phyloP scores from a whole-genome alignment of 805 yeast species.

The Wickerhamiella sergipiensis region DNA sequence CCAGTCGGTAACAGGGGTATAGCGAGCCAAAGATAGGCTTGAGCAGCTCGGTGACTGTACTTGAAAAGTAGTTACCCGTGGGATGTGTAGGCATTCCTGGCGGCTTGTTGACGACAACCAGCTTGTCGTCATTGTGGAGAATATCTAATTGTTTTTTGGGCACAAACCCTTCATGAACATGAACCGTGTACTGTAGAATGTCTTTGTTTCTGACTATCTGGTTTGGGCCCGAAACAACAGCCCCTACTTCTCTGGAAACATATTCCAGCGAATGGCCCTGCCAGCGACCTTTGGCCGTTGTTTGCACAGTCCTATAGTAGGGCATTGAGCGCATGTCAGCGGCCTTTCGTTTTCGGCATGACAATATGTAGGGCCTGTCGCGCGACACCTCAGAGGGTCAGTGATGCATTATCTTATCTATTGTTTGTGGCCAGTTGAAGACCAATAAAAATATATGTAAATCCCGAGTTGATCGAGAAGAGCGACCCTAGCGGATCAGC shows the following conservation, averaged over 20 bases:
- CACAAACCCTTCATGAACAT: constrained; percentile 56
- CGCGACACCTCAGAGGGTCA: no score
- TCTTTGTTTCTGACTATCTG: constrained; percentile 62
- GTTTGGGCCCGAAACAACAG: constrained; percentile 11
- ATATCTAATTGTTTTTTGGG: constrained; percentile 64
- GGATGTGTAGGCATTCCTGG: constrained; percentile 94
- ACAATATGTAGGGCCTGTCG: no score
- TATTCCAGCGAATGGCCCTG: constrained; percentile 9
- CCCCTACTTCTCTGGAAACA: constrained; percentile 12
- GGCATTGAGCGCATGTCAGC: no score
- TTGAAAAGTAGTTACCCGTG: constrained; percentile 65
- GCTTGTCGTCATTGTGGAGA: constrained; percentile 52
- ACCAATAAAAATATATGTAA: constrained; percentile 2
- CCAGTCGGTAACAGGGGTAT: constrained; percentile 19
- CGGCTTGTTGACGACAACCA: constrained; percentile 80
- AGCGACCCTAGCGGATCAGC: background rate
- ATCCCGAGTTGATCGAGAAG: background rate
- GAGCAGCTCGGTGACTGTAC: constrained; percentile 25
- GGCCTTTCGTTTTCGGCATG: no score
- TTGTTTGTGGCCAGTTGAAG: constrained; percentile 10
- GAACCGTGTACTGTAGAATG: constrained; percentile 60
- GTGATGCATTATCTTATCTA: background rate
- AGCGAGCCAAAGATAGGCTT: constrained; percentile 8
- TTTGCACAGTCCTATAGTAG: constrained; percentile 13
- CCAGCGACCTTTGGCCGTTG: constrained; percentile 20